Evolutionary conservation across 148 eudicot genomes (phyloP).

Genomic region (Mesembryanthemum crystallinum): DNA sequence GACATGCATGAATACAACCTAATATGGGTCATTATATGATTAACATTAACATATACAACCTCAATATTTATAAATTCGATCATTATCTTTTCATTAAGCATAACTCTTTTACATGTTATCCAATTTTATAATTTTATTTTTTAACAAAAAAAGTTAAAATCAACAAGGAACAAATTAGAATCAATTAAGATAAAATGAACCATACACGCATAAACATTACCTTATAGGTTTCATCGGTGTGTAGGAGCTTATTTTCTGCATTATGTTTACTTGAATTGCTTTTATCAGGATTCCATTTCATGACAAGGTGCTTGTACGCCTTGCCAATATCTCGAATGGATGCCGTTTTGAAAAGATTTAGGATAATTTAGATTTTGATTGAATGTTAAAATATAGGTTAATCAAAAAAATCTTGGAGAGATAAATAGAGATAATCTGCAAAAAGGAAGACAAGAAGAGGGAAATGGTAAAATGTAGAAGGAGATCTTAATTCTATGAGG

Average conservation of each 20-base stretch:
- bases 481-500: neutral
- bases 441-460: neutral
- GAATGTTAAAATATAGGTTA: neutral
- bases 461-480: neutral
- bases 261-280: constrained; percentile 36
- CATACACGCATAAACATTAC: neutral
- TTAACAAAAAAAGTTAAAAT: neutral
- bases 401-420: neutral
- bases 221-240: constrained; percentile 6
- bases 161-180: too few relatives aligned
- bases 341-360: constrained; percentile 32
- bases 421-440: neutral
- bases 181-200: neutral
- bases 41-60: too few relatives aligned
- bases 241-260: constrained; percentile 36
- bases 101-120: too few relatives aligned
- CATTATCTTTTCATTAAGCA: too few relatives aligned
- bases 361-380: neutral
- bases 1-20: too few relatives aligned
- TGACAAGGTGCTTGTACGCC: constrained; percentile 71
- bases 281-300: constrained; percentile 67
- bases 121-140: too few relatives aligned
- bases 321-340: constrained; percentile 62
- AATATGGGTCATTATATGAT: too few relatives aligned
- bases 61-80: too few relatives aligned